Evolutionary conservation across 225 moss, liverwort and hornwort species (phyloP).

Genomic region (Marchantia paleacea): DNA sequence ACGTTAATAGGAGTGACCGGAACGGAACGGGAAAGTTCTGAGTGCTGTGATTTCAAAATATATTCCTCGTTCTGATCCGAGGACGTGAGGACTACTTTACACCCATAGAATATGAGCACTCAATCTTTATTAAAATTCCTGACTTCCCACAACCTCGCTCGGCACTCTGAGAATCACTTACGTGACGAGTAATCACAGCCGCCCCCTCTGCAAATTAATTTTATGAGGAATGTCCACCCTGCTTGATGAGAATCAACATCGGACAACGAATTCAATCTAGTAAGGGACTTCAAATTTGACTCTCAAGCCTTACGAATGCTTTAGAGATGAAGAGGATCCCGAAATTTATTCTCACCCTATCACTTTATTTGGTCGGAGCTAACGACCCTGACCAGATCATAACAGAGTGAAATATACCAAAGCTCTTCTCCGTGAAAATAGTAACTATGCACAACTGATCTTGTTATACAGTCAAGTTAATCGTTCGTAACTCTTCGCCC

Average conservation of each 20-base stretch:
- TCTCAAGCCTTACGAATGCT: background rate
- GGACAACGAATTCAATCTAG: too few species aligned
- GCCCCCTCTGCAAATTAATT: slow-evolving; percentile 10
- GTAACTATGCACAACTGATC: too few species aligned
- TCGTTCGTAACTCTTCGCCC: too few species aligned
- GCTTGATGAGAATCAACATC: background rate
- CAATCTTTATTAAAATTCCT: background rate
- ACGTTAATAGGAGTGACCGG: too few species aligned
- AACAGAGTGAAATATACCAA: background rate
- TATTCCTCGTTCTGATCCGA: slow-evolving; percentile 10
- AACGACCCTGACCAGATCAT: background rate
- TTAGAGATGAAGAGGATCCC: slow-evolving; percentile 4
- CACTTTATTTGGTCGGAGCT: slow-evolving; percentile 2
- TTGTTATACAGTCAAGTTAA: too few species aligned
- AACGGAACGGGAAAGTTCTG: too few species aligned
- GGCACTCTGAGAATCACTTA: too few species aligned
- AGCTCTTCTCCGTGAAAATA: too few species aligned
- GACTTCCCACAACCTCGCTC: background rate
- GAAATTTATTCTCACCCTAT: background rate
- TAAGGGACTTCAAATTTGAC: background rate
- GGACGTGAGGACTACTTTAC: slow-evolving; percentile 5
- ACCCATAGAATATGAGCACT: slow-evolving; percentile 22
- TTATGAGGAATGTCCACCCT: background rate
- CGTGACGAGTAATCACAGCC: slow-evolving; percentile 8
- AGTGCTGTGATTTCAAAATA: slow-evolving; percentile 12